Percentiles rank a stretch among this genome's conserved stretches.
Conservation (phyloP, 768 basidiomycete species). For the Tubosaeta sp. region DNA sequence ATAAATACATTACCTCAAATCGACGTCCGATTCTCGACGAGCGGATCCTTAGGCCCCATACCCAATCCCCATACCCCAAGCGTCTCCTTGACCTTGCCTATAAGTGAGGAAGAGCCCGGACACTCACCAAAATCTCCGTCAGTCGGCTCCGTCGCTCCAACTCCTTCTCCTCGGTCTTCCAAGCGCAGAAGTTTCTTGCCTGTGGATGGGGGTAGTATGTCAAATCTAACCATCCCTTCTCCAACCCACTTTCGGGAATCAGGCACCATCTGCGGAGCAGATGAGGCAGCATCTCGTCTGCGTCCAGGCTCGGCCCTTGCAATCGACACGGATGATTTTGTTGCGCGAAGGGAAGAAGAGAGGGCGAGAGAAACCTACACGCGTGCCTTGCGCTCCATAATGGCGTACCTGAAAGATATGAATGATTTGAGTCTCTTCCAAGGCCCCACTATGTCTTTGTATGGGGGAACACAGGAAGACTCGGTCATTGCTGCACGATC, state of each 20-base stretch:
- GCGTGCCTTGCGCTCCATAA: constrained; percentile 82
- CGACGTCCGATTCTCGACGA: constrained; percentile 69
- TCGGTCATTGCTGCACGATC: constrained; percentile 38
- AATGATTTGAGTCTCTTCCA: constrained; percentile 80
- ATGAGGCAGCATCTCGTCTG: constrained; percentile 22
- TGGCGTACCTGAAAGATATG: constrained; percentile 96
- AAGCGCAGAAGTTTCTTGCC: constrained; percentile 90
- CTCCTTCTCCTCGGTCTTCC: constrained; percentile 44
- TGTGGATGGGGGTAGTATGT: constrained; percentile 60
- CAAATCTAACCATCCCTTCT: constrained; percentile 61
- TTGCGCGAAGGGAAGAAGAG: constrained; percentile 64
- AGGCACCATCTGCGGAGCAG: constrained; percentile 32
- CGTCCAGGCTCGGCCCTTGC: constrained; percentile 40
- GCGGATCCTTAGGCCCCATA: constrained; percentile 55
- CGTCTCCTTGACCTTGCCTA: constrained; percentile 24
- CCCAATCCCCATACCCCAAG: constrained; percentile 29
- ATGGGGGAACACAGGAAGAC: constrained; percentile 50
- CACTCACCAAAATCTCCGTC: constrained; percentile 2
- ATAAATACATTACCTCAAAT: constrained; percentile 53
- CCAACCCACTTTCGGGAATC: constrained; percentile 56
- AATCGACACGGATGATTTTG: constrained; percentile 39
- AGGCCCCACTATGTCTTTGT: constrained; percentile 51
- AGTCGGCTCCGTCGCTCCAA: constrained; percentile 37
- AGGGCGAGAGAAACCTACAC: constrained; percentile 66
- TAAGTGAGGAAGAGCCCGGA: constrained; percentile 18